Conservation (phyloP, 495 filamentous ascomycete genomes). For the Zalerion maritima region DNA sequence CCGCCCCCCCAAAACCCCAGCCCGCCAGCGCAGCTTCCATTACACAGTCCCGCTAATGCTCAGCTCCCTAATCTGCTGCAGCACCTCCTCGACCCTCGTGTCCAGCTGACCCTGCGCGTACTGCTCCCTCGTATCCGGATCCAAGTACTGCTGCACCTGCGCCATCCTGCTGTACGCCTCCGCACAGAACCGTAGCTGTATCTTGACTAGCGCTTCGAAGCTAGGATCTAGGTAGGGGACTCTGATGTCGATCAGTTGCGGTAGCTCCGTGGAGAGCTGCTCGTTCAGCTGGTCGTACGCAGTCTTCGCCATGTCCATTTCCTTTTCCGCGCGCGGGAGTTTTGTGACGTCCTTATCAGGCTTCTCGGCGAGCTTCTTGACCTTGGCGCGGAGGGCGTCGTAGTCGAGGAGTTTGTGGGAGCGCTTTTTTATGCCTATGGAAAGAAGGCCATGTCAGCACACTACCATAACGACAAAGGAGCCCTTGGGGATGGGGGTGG, state of each 20-base stretch:
- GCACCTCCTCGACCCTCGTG: conserved; percentile 80
- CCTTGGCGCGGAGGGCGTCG: conserved; percentile 85
- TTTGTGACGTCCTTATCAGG: conserved; percentile 96
- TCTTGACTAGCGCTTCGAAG: conserved; percentile 97
- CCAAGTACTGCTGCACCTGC: conserved; percentile 96
- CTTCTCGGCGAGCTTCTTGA: conserved; percentile 94
- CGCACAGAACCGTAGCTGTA: conserved; percentile 92
- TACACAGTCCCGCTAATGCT: conserved; percentile 63
- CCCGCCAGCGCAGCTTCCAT: no score
- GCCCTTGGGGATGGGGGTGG: not conserved
- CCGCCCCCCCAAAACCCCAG: no score
- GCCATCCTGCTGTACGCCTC: conserved; percentile 96
- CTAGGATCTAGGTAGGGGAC: conserved; percentile 93
- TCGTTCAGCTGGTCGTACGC: conserved; percentile 95
- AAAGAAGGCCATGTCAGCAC: conserved; percentile 4
- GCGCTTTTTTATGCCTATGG: conserved; percentile 81
- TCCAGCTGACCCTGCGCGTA: conserved; percentile 91
- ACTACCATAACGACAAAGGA: not conserved
- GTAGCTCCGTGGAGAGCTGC: conserved; percentile 80
- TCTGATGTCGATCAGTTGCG: conserved; percentile 93
- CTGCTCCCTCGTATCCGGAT: conserved; percentile 90
- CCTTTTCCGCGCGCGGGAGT: conserved; percentile 84
- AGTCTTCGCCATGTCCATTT: conserved; percentile 80
- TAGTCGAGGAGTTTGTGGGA: conserved; percentile 97
- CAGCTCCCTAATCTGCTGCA: conserved; percentile 93